Conservation (phyloP, 2,329 filamentous ascomycete species). For the Madurella fahalii region DNA sequence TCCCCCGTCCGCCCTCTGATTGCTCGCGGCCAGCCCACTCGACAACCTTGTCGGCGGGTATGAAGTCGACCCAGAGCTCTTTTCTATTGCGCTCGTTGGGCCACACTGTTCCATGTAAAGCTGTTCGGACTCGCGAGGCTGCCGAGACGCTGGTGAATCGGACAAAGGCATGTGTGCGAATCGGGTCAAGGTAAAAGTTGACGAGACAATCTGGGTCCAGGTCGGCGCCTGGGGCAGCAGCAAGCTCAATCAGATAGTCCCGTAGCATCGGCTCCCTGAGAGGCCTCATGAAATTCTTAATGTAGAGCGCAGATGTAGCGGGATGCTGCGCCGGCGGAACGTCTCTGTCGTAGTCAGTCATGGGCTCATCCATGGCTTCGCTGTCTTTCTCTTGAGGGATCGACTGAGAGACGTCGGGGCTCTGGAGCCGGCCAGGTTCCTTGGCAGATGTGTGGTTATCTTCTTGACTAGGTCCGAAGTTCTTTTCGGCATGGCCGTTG, state of each 20-base stretch:
- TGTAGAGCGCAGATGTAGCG: conserved; percentile 76
- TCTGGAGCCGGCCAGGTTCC: neutral
- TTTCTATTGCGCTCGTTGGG: conserved; percentile 83
- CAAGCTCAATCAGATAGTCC: conserved; percentile 65
- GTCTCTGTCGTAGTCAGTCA: conserved; percentile 12
- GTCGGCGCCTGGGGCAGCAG: conserved; percentile 51
- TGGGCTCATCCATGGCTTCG: conserved; percentile 1
- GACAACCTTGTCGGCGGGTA: conserved; percentile 68
- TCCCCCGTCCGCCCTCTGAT: conserved; percentile 38
- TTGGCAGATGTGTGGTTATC: neutral
- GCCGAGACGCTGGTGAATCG: conserved; percentile 64
- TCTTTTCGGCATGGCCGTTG: neutral
- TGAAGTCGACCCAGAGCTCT: conserved; percentile 81
- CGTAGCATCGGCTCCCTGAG: conserved; percentile 65
- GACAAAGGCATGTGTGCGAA: conserved; percentile 84
- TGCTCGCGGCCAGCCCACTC: conserved; percentile 73
- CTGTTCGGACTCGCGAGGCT: conserved; percentile 71
- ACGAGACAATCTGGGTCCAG: conserved; percentile 54
- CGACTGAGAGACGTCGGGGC: neutral
- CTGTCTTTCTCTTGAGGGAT: neutral
- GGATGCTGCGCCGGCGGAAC: conserved; percentile 61
- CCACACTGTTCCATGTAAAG: conserved; percentile 77
- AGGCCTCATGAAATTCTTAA: conserved; percentile 85
- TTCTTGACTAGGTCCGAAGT: neutral
- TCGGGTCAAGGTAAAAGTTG: conserved; percentile 74